These are phyloP conservation scores for Populus pruinosa DNA, from an alignment of 345 rosid species.

Conservation along the genomic window DNA sequence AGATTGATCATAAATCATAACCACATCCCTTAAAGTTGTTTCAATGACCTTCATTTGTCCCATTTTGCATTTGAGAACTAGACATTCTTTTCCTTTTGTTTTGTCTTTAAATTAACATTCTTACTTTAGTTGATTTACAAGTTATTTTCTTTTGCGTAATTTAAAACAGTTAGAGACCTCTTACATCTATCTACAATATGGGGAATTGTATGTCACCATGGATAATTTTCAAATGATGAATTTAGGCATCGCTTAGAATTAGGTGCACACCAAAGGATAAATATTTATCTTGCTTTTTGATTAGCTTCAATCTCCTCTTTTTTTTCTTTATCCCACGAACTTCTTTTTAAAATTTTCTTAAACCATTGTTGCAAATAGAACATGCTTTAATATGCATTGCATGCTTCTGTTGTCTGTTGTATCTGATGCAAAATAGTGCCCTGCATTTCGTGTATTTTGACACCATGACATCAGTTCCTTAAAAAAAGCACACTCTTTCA, in stretches of 20 bases:
- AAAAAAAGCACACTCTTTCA: background rate
- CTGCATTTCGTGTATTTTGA: background rate
- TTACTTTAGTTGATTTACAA: background rate
- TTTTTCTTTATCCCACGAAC: background rate
- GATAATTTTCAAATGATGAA: background rate
- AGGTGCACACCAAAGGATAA: background rate
- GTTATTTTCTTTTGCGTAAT: background rate
- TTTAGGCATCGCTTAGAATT: background rate
- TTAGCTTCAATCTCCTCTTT: background rate
- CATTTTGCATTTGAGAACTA: background rate
- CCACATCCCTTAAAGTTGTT: background rate
- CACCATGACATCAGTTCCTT: background rate
- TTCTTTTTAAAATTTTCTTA: background rate
- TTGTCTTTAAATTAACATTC: background rate
- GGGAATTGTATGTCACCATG: background rate
- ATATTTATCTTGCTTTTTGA: background rate
- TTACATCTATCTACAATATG: background rate
- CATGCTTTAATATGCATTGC: background rate
- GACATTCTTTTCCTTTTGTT: background rate
- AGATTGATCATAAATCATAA: background rate
- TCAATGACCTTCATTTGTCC: background rate
- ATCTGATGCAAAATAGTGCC: background rate
- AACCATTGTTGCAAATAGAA: background rate
- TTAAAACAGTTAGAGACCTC: background rate
- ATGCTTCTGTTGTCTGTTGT: background rate